These are phyloP conservation scores for Massarina eburnea DNA, from an alignment of 2,329 filamentous ascomycete species.

Conservation along the genomic window DNA sequence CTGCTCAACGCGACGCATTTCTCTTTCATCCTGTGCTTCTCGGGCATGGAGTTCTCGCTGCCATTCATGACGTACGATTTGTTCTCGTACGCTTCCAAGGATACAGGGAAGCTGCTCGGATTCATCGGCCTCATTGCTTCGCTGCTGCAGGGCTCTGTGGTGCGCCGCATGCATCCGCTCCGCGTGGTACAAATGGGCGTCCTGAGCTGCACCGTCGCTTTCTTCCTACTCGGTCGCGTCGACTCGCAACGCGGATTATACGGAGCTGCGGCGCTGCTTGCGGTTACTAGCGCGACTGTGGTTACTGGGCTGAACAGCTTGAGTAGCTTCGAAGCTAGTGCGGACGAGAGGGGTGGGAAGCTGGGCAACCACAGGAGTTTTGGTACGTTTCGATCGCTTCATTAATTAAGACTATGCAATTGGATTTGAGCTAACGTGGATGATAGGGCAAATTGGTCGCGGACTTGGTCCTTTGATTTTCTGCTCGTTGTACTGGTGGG, in stretches of 20 bases:
- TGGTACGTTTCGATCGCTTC: slow-evolving; percentile 36
- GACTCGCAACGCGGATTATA: slow-evolving; percentile 72
- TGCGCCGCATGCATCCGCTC: slow-evolving; percentile 79
- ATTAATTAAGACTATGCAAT: neutral
- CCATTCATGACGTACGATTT: slow-evolving; percentile 97
- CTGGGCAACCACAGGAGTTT: slow-evolving; percentile 78
- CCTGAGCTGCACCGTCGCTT: slow-evolving; percentile 73
- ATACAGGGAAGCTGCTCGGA: slow-evolving; percentile 84
- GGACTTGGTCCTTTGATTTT: slow-evolving; percentile 87
- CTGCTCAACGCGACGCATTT: slow-evolving; percentile 86
- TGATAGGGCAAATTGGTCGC: slow-evolving; percentile 78
- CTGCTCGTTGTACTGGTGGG: slow-evolving; percentile 98
- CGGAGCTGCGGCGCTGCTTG: slow-evolving; percentile 77
- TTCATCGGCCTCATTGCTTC: slow-evolving; percentile 91
- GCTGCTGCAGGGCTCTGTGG: slow-evolving; percentile 89
- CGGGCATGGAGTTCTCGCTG: slow-evolving; percentile 95
- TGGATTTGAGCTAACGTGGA: slow-evolving; percentile 13
- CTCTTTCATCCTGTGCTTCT: slow-evolving; percentile 93
- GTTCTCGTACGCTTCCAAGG: slow-evolving; percentile 76
- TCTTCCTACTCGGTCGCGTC: slow-evolving; percentile 74
- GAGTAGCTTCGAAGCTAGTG: slow-evolving; percentile 83
- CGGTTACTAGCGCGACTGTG: slow-evolving; percentile 89
- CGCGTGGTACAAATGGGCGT: slow-evolving; percentile 79
- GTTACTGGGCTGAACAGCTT: slow-evolving; percentile 92
- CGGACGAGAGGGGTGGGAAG: slow-evolving; percentile 80